These are phyloP conservation scores for Alternaria novae-zelandiae DNA, from an alignment of 2,329 filamentous ascomycete genomes.

Conservation along the genomic window DNA sequence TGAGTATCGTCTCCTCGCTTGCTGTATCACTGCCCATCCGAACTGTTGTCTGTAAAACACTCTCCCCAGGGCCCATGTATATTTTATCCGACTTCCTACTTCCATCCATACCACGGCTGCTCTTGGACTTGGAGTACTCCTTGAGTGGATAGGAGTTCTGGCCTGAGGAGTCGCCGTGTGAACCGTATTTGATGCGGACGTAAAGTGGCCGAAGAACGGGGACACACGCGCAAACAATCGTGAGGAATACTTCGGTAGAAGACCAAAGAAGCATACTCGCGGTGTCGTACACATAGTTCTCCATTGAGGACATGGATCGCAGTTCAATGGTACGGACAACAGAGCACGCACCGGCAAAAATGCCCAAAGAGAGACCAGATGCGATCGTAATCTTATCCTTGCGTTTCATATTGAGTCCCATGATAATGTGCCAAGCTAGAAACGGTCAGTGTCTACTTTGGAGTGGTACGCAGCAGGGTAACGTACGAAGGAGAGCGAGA, in stretches of 20 bases:
- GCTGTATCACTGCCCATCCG: slow-evolving; percentile 29
- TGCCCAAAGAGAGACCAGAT: slow-evolving; percentile 37
- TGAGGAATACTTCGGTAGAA: slow-evolving; percentile 54
- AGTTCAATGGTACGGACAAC: slow-evolving; percentile 41
- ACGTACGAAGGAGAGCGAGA: slow-evolving; percentile 39
- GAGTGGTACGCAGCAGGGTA: neutral
- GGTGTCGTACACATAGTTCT: slow-evolving; percentile 43
- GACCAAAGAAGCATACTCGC: slow-evolving; percentile 42
- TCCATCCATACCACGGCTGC: slow-evolving; percentile 8
- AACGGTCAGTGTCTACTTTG: neutral
- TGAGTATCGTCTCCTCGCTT: slow-evolving; percentile 38
- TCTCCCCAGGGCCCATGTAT: slow-evolving; percentile 26
- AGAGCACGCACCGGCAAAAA: slow-evolving; percentile 42
- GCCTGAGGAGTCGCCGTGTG: slow-evolving; percentile 22
- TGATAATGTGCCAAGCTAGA: slow-evolving; percentile 38
- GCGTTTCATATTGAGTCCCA: slow-evolving; percentile 44
- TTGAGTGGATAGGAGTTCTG: slow-evolving; percentile 29
- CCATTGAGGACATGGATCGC: slow-evolving; percentile 31
- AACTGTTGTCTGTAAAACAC: slow-evolving; percentile 27
- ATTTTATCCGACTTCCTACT: slow-evolving; percentile 16
- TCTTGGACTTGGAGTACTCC: slow-evolving; percentile 24
- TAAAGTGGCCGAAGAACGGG: slow-evolving; percentile 54
- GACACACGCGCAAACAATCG: slow-evolving; percentile 60
- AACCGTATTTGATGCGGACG: slow-evolving; percentile 36
- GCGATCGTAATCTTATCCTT: slow-evolving; percentile 44